These are phyloP conservation scores for Lentinula aciculospora DNA, from an alignment of 768 basidiomycete species.

Conservation along the genomic window DNA sequence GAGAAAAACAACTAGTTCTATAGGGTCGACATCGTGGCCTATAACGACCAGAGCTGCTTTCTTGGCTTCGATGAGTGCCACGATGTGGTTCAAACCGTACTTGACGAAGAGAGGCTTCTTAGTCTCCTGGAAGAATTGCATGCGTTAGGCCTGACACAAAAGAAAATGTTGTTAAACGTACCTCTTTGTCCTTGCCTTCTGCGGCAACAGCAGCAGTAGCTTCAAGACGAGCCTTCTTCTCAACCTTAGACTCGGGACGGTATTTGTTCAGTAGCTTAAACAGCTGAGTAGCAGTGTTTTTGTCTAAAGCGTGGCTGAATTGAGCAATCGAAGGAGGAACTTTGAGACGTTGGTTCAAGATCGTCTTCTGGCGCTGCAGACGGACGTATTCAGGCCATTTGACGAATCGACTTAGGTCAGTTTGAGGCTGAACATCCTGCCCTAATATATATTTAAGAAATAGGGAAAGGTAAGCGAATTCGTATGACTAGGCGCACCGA, in stretches of 20 bases:
- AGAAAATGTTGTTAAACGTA: constrained; percentile 12
- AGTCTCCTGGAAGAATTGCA: neutral
- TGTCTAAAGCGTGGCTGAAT: constrained; percentile 94
- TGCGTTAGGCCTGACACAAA: neutral
- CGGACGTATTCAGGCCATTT: constrained; percentile 79
- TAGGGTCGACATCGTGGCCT: constrained; percentile 97
- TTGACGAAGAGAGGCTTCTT: constrained; percentile 97
- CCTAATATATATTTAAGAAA: constrained; percentile 41
- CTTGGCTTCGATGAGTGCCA: constrained; percentile 95
- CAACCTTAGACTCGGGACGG: constrained; percentile 85
- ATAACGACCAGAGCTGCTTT: constrained; percentile 95
- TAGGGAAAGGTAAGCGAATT: neutral
- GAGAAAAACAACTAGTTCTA: constrained; percentile 97
- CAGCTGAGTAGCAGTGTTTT: constrained; percentile 97
- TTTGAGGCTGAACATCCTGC: constrained; percentile 86
- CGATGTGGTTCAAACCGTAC: constrained; percentile 95
- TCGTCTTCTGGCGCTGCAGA: constrained; percentile 97
- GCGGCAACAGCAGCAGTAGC: constrained; percentile 73
- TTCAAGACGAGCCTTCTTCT: constrained; percentile 93
- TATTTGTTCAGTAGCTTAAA: constrained; percentile 99
- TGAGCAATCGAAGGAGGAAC: constrained; percentile 98
- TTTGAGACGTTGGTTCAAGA: constrained; percentile 96
- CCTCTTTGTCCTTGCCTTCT: constrained; percentile 68
- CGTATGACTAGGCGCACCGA: constrained; percentile 59
- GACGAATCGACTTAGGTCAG: constrained; percentile 84